Percentiles rank a stretch among this genome's conserved stretches.
Evolutionary conservation across 208 protist genomes (phyloP).

Genomic region (Leishmania gerbilli): DNA sequence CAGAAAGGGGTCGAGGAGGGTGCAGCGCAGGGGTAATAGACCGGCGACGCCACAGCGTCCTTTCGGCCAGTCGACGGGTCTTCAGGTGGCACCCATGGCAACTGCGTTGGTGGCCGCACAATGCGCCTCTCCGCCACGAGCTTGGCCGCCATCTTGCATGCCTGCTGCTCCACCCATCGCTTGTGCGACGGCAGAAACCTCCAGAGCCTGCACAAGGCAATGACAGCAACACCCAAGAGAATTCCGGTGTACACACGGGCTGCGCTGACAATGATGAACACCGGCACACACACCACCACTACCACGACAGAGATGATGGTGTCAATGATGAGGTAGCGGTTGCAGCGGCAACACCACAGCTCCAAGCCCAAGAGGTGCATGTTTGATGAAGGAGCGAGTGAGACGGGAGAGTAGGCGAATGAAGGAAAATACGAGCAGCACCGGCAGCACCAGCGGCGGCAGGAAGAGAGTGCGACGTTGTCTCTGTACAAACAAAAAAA

Average conservation of each 20-base stretch:
- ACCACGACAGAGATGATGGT: conserved; percentile 17
- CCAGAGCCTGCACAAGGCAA: conserved; percentile 53
- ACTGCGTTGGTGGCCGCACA: conserved; percentile 1
- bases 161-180: conserved; percentile 22
- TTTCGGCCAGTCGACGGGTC: neutral
- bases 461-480: neutral
- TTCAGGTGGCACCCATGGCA: neutral
- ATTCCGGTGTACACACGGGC: conserved; percentile 43
- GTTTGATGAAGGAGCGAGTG: neutral
- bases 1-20: neutral
- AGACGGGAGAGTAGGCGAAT: neutral
- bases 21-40: conserved; percentile 4
- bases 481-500: neutral
- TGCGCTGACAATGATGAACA: conserved; percentile 28
- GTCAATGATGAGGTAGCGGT: conserved; percentile 23
- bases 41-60: neutral
- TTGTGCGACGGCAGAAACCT: conserved; percentile 50
- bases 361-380: conserved; percentile 19
- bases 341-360: conserved; percentile 14
- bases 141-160: conserved; percentile 8
- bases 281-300: conserved; percentile 22
- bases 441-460: neutral
- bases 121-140: conserved; percentile 5
- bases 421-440: neutral
- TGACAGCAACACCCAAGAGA: conserved; percentile 23